phyloP scores from a whole-genome alignment of 805 yeast genomes.

The Saturnispora zaruensis region DNA sequence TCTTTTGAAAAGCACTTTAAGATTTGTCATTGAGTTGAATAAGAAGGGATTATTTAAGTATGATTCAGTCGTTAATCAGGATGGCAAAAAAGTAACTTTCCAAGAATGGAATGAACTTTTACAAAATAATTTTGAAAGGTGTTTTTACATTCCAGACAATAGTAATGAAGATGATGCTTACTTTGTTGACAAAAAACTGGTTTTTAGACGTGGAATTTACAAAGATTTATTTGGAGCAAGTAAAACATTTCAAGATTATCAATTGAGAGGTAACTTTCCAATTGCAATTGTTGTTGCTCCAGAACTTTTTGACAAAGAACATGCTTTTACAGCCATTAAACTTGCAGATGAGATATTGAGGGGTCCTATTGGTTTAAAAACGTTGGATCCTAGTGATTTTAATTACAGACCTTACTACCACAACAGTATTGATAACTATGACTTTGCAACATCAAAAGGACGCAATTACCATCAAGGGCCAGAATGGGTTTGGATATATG shows the following conservation, averaged over 20 bases:
- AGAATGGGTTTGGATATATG: slow-evolving; percentile 93
- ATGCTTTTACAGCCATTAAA: slow-evolving; percentile 57
- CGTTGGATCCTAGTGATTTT: slow-evolving; percentile 86
- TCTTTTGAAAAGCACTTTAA: slow-evolving; percentile 67
- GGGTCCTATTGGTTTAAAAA: slow-evolving; percentile 88
- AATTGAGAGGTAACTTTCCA: slow-evolving; percentile 83
- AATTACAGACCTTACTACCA: slow-evolving; percentile 86
- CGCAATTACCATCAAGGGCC: slow-evolving; percentile 98
- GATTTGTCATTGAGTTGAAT: slow-evolving; percentile 64
- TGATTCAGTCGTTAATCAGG: slow-evolving; percentile 45
- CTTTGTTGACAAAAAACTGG: slow-evolving; percentile 52
- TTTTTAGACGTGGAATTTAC: slow-evolving; percentile 89
- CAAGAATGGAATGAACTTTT: slow-evolving; percentile 65
- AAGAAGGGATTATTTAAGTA: slow-evolving; percentile 48
- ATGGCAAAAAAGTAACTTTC: slow-evolving; percentile 50
- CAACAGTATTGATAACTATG: slow-evolving; percentile 71
- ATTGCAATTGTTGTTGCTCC: slow-evolving; percentile 95
- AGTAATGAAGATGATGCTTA: slow-evolving; percentile 51
- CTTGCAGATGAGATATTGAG: slow-evolving; percentile 66
- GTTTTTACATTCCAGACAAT: slow-evolving; percentile 66
- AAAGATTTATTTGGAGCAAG: slow-evolving; percentile 79
- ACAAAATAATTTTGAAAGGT: slow-evolving; percentile 66
- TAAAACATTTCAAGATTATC: slow-evolving; percentile 89
- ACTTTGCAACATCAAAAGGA: slow-evolving; percentile 91
- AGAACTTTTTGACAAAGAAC: slow-evolving; percentile 60